Base-by-base conservation (phyloP, 371 early-diverging fungal species). In the Mortierella sp. region DNA sequence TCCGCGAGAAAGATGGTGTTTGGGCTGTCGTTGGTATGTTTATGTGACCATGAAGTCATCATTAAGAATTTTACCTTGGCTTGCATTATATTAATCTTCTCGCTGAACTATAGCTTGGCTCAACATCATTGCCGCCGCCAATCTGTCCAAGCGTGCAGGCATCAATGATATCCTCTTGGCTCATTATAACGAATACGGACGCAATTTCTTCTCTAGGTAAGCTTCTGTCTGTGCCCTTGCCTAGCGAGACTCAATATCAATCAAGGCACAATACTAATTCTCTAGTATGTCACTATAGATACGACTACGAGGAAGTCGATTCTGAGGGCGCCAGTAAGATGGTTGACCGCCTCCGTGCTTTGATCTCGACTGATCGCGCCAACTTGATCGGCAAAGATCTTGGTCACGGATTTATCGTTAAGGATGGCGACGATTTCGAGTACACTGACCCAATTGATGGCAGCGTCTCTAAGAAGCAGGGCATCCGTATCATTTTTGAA, bases 1-100 rank as follows among this genome's bases (percentile, higher is more conserved):
- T 99, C 64, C 95, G 99, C 56, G 99, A 99, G 82, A 99, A 99
- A 89, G 99, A 99, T 86, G 99, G 99, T 54, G 80, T 99, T 55
- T 99, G 99, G 99, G 99, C 99, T 51, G 85, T 98, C 47, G 83
- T 98, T 59, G 70, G 70, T 76, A 2, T 28, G 59, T 56, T 63
- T 51, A 23, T 54, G 17, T 37, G 13, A 35, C 37, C 17, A 22
- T 23, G 35, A 60, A n/a, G 26, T 26, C 51, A 8, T 51, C 5
- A 37, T 45, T 53, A n/a, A 8, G 5, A 26, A 54, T 54, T 54
- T 10, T 28, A 7, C 26, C 7, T 12, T 54, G 28, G 26, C 13
- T 4, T 22, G 15, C 5, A 15, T 22, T 15, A 8, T 54, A 29
- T 8, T 29, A 26, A 3, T 34, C 12, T 31, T n/a, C 13, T 61